Base-by-base conservation (phyloP, 1,139 yeast species). In the Geotrichum candidum region DNA sequence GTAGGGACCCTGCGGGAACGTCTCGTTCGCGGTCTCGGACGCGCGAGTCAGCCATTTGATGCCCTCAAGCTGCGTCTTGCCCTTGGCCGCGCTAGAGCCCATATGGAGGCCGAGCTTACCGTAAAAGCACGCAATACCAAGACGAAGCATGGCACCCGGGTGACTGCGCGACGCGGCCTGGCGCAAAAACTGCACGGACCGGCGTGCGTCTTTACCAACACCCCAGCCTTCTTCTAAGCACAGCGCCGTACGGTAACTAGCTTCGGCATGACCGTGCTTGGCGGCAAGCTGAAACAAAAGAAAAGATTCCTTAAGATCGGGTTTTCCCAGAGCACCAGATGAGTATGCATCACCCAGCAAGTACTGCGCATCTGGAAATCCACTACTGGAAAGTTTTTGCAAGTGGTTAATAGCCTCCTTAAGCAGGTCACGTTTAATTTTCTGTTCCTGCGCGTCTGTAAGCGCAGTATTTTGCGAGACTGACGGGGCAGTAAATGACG, bases 191-290 rank as follows among this genome's bases (percentile, higher is more conserved):
- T 90, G 96, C 13, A 90, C 77, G 0, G 96, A 94, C 69, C 90
- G 87, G 63, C 96, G 82, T 0, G 96, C 85, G 73, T 94, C 97
- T 69, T 96, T 83, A 22, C 91, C 86, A 6, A 95, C 88, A 5
- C 99, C 99, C 75, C 92, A 79, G 6, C 98, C 98, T 76, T 90
- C 96, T 74, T 92, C 96, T 68, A 86, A 88, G 74, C 97, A 92
- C 64, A 88, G 83, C 0, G 97, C 90, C 0, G 97, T 88, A 69
- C 98, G 83, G 74, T 88, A 94, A 0, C 97, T 92, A 60, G 95
- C 85, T 73, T 94, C 98, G 11, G 88, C 81, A 71, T 94, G 98
- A 27, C 94, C 96, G 68, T 89, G 94, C 73, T 92, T 94, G 6
- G 97, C 97, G 7, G 98, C 97, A 46, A 90, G 79, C 72, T 87